A percentile compares a stretch with the other conserved stretches of the same genome.
Conservation (phyloP, 257 asterid genomes). For the Misopates orontium region DNA sequence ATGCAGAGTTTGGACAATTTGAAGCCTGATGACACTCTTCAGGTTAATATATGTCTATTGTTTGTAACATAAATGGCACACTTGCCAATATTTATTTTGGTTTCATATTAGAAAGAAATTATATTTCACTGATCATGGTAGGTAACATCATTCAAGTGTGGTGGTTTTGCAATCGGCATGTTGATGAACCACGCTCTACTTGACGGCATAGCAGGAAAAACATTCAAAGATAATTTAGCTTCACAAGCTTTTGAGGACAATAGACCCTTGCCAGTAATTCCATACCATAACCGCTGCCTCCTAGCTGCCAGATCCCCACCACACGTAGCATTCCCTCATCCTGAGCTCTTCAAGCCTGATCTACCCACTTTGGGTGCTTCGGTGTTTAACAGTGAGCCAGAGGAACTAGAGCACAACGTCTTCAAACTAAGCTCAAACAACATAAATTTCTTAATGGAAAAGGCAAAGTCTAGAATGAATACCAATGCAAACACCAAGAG, state of each 20-base stretch:
- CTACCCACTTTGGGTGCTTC: conserved; percentile 57
- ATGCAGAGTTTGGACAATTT: conserved; percentile 24
- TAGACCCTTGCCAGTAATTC: conserved; percentile 50
- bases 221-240: conserved; percentile 68
- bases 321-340: conserved; percentile 78
- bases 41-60: too few species aligned
- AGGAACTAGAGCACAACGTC: conserved; percentile 57
- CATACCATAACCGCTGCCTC: conserved; percentile 64
- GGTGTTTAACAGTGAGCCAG: conserved; percentile 47
- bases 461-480: conserved; percentile 29
- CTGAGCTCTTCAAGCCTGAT: conserved; percentile 68
- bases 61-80: too few species aligned
- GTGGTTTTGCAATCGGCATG: conserved; percentile 69
- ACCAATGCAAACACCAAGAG: conserved; percentile 20
- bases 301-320: conserved; percentile 86
- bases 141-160: conserved; percentile 88
- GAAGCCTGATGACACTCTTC: conserved; percentile 23
- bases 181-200: conserved; percentile 67
- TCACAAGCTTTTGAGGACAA: conserved; percentile 75
- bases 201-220: conserved; percentile 74
- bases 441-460: conserved; percentile 44
- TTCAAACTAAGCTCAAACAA: conserved; percentile 50
- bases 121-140: conserved; percentile 17
- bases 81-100: too few species aligned
- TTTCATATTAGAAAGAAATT: too few species aligned